A percentile compares a stretch with the other conserved stretches of the same genome.
Evolutionary conservation across 345 rosid species (phyloP).

Genomic region (Lepidium sativum): DNA sequence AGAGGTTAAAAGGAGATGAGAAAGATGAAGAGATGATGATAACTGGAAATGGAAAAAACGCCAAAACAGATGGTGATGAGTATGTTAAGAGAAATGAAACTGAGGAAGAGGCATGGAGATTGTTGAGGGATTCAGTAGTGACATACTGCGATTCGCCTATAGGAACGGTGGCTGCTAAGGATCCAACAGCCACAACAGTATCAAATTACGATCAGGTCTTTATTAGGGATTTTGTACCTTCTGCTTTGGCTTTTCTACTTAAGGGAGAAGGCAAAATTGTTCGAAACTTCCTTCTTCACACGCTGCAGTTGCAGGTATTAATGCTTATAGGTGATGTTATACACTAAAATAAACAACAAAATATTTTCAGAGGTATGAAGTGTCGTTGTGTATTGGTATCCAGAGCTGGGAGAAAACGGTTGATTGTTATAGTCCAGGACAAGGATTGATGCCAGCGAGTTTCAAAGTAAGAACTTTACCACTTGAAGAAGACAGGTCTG

Average conservation of each 20-base stretch:
- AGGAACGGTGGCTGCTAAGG: conserved; percentile 93
- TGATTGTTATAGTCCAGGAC: conserved; percentile 91
- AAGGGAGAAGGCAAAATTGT: conserved; percentile 88
- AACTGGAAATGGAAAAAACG: neutral
- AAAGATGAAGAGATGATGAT: conserved; percentile 6
- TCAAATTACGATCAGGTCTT: conserved; percentile 97
- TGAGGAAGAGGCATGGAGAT: conserved; percentile 91
- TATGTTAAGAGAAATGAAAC: conserved; percentile 16
- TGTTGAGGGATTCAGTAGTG: conserved; percentile 62
- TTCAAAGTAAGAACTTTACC: conserved; percentile 79
- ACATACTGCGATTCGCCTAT: conserved; percentile 68
- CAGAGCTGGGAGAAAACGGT: conserved; percentile 96
- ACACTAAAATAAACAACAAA: neutral
- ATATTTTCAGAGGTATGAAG: neutral
- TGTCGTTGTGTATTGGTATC: neutral
- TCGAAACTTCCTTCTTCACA: conserved; percentile 88
- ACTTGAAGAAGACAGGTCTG: conserved; percentile 60
- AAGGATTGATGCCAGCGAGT: conserved; percentile 94
- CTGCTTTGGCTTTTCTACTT: conserved; percentile 80
- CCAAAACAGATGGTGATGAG: conserved; percentile 19
- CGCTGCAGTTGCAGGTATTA: conserved; percentile 87
- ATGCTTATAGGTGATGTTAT: neutral
- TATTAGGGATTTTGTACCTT: conserved; percentile 86
- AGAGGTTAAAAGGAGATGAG: conserved; percentile 6
- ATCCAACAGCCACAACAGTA: conserved; percentile 57